phyloP scores from a whole-genome alignment of 2,329 filamentous ascomycete genomes.

The Ophiostoma tasmaniense region DNA sequence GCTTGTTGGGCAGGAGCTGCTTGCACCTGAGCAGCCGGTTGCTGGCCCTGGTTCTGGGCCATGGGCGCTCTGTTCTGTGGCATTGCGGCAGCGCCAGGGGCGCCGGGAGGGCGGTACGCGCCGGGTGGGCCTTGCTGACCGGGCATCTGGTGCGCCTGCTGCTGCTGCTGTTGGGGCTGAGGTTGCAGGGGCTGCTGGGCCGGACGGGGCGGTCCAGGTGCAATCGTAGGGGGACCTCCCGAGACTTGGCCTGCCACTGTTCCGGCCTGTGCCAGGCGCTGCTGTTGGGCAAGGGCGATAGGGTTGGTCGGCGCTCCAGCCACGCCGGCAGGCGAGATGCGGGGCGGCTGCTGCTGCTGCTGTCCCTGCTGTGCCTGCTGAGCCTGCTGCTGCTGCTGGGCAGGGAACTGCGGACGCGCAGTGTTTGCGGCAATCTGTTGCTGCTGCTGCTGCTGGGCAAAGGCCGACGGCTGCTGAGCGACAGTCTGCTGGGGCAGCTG shows the following conservation, averaged over 20 bases:
- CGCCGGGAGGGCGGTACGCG: neutral
- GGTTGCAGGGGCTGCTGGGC: slow-evolving; percentile 2
- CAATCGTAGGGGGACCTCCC: neutral
- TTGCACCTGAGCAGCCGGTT: neutral
- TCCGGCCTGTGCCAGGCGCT: neutral
- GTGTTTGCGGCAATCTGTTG: slow-evolving; percentile 1
- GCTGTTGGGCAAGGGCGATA: slow-evolving; percentile 2
- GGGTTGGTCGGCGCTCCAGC: neutral
- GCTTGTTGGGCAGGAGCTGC: neutral
- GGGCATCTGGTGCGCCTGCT: neutral
- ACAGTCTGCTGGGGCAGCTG: neutral
- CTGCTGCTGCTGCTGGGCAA: slow-evolving; percentile 7
- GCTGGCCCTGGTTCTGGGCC: neutral
- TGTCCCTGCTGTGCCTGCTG: neutral
- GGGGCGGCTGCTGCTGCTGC: neutral
- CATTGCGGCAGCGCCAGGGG: neutral
- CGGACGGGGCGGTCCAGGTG: neutral
- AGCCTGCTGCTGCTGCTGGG: slow-evolving; percentile 4
- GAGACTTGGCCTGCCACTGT: neutral
- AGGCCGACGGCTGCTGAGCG: neutral
- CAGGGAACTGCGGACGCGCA: neutral
- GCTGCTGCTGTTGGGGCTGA: slow-evolving; percentile 3
- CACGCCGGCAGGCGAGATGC: neutral
- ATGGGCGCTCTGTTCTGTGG: neutral
- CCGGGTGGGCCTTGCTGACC: neutral